Conservation (phyloP, 257 asterid genomes). For the Jaltomata sinuosa region DNA sequence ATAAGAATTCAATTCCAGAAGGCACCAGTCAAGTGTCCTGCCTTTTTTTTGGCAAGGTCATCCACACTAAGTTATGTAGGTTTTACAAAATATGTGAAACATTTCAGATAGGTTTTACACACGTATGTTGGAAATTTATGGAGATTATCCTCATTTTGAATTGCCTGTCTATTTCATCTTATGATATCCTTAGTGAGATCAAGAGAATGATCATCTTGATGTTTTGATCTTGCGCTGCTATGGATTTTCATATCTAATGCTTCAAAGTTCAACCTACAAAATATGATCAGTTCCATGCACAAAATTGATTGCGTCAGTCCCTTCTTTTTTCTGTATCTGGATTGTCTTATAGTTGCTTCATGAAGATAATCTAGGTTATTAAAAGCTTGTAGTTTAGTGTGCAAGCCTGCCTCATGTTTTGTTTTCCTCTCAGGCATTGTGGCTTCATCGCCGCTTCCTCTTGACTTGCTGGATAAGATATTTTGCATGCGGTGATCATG, state of each 20-base stretch:
- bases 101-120: not conserved
- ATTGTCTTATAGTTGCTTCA: not conserved
- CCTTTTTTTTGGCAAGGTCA: not conserved
- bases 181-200: not conserved
- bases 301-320: not conserved
- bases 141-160: not conserved
- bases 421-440: constrained; percentile 48
- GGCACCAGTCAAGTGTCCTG: not conserved
- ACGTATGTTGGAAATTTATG: not conserved
- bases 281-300: not conserved
- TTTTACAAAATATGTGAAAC: not conserved
- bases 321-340: not conserved
- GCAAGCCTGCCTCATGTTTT: not conserved
- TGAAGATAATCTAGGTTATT: not conserved
- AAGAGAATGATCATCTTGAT: not conserved
- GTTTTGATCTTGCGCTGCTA: not conserved
- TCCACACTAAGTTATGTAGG: not conserved
- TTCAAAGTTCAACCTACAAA: not conserved
- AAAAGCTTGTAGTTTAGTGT: not conserved
- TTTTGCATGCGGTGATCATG: constrained; percentile 12
- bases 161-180: not conserved
- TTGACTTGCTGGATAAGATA: constrained; percentile 61
- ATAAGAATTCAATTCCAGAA: not conserved
- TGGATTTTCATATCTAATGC: not conserved
- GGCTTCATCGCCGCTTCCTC: constrained; percentile 98